Percentiles rank a stretch among this genome's conserved stretches.
These are phyloP conservation scores for Mikania micrantha DNA, from an alignment of 129 eudicot genomes.

Conservation along the genomic window DNA sequence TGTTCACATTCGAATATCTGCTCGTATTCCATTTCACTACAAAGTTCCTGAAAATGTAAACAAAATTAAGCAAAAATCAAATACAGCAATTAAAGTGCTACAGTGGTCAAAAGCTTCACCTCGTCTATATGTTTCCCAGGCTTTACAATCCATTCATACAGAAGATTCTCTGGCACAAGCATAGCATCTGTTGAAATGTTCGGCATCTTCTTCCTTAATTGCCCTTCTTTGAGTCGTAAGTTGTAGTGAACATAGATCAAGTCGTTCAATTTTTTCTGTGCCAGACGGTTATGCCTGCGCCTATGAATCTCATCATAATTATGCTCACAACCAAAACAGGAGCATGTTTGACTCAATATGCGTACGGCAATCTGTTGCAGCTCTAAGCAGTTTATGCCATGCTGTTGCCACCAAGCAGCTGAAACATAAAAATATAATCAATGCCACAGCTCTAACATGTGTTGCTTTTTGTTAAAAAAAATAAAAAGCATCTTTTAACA, in stretches of 20 bases:
- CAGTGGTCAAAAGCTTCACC: slow-evolving; percentile 28
- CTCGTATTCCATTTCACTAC: slow-evolving; percentile 66
- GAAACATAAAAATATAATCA: slow-evolving; percentile 14
- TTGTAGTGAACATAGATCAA: slow-evolving; percentile 69
- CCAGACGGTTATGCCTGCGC: slow-evolving; percentile 53
- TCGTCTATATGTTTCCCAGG: slow-evolving; percentile 78
- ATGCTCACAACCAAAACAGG: slow-evolving; percentile 89
- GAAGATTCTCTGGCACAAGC: slow-evolving; percentile 50
- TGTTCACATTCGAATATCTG: slow-evolving; percentile 56
- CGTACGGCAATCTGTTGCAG: slow-evolving; percentile 85
- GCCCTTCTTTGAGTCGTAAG: slow-evolving; percentile 81
- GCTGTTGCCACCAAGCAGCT: slow-evolving; percentile 99
- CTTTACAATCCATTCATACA: slow-evolving; percentile 78
- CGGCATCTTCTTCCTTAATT: slow-evolving; percentile 48
- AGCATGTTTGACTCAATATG: slow-evolving; percentile 90
- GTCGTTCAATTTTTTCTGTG: slow-evolving; percentile 59
- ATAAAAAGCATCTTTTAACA: background rate
- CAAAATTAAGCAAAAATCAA: too few relatives aligned
- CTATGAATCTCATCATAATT: slow-evolving; percentile 64
- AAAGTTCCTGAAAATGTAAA: slow-evolving; percentile 38
- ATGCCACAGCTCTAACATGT: background rate
- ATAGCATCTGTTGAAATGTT: slow-evolving; percentile 43
- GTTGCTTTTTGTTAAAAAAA: too few relatives aligned
- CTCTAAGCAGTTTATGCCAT: slow-evolving; percentile 91
- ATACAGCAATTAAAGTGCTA: too few relatives aligned